Percentiles rank a stretch among this genome's conserved stretches.
Conservation (phyloP, 2,329 filamentous ascomycete species). For the Gyromitra esculenta region DNA sequence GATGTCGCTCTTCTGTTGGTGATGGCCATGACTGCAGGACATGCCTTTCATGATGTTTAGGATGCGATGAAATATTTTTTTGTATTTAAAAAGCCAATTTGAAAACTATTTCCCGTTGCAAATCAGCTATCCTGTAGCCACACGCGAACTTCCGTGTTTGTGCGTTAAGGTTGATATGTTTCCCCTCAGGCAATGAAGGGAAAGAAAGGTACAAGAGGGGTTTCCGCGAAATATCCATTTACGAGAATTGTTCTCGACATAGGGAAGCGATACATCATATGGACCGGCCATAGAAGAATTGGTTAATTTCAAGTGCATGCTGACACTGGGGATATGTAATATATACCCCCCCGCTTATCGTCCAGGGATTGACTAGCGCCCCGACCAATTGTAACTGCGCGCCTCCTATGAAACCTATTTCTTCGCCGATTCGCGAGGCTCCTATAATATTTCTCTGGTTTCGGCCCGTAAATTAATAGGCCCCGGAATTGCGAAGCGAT, state of each 20-base stretch:
- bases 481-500: not conserved
- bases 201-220: not conserved
- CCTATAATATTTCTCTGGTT: too few relatives aligned
- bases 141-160: not conserved
- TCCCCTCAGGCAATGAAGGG: not conserved
- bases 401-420: too few relatives aligned
- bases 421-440: too few relatives aligned
- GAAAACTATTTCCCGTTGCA: not conserved
- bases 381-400: too few relatives aligned
- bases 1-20: conserved; percentile 7
- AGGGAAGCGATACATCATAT: not conserved
- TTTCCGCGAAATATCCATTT: not conserved
- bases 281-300: not conserved
- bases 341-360: too few relatives aligned
- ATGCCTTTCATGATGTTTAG: conserved; percentile 7
- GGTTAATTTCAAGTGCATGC: not conserved
- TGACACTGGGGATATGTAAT: too few relatives aligned
- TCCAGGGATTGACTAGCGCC: too few relatives aligned
- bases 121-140: not conserved
- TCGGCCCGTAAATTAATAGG: not conserved
- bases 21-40: conserved; percentile 23
- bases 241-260: not conserved
- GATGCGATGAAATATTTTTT: not conserved
- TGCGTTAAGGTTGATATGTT: not conserved
- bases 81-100: conserved; percentile 33